Evolutionary conservation across 306 rosid species (phyloP).

Genomic region (Malus sieversii): DNA sequence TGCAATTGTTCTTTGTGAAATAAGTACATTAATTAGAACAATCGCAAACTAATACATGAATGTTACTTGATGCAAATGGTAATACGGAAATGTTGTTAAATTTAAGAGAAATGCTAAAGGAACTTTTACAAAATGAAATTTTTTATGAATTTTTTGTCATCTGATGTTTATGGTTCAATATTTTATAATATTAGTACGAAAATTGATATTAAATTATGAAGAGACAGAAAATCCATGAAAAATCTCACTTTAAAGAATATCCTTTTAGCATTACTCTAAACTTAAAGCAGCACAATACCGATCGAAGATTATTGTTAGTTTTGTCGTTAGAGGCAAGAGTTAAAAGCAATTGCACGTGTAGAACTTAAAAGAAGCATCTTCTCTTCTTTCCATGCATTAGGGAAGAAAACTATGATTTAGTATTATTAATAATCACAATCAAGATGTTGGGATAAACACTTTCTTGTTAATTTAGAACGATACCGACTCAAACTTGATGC

Average conservation of each 20-base stretch:
- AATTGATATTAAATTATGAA: too few species aligned
- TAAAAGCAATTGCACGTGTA: constrained; percentile 2
- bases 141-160: too few species aligned
- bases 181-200: too few species aligned
- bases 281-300: not conserved
- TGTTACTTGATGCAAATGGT: not conserved
- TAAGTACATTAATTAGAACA: too few species aligned
- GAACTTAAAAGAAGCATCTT: not conserved
- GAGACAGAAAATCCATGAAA: accelerated
- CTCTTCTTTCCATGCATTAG: constrained; percentile 1
- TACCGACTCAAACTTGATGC: not conserved
- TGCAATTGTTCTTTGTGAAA: too few species aligned
- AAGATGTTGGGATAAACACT: not conserved
- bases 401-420: not conserved
- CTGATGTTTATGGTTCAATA: too few species aligned
- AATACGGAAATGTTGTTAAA: not conserved
- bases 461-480: not conserved
- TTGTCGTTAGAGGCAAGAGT: not conserved
- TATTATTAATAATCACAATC: not conserved
- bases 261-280: too few species aligned
- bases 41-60: not conserved
- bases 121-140: too few species aligned
- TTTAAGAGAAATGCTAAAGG: too few species aligned
- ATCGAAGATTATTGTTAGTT: not conserved
- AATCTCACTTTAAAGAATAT: accelerated